phyloP scores from a whole-genome alignment of 768 basidiomycete species.

The Serendipita sp. region DNA sequence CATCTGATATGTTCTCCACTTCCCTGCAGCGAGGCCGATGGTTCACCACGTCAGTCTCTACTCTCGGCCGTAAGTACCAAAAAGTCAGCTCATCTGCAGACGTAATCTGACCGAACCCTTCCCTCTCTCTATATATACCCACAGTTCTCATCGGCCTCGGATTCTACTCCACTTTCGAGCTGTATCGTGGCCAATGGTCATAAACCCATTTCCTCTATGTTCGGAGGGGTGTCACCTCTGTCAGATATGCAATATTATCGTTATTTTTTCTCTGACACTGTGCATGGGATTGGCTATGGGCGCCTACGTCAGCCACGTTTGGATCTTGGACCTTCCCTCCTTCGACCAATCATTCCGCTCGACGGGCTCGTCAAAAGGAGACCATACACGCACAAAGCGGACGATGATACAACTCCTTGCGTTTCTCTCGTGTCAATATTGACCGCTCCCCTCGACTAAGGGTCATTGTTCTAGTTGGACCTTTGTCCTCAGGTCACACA shows the following conservation, averaged over 20 bases:
- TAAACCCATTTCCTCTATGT: too few species aligned
- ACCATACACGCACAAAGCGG: too few species aligned
- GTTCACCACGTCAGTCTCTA: not conserved
- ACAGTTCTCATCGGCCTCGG: not conserved
- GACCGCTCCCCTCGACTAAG: too few species aligned
- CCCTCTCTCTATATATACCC: not conserved
- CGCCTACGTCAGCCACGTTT: not conserved
- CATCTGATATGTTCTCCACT: not conserved
- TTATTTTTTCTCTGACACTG: not conserved
- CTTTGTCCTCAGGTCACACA: too few species aligned
- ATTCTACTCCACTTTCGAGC: not conserved
- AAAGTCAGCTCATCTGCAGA: not conserved
- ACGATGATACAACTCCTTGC: too few species aligned
- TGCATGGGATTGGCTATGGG: not conserved
- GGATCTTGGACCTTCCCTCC: not conserved
- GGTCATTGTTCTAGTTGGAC: too few species aligned
- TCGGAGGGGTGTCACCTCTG: not conserved
- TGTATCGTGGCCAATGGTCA: not conserved
- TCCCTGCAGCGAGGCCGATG: not conserved
- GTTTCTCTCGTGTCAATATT: too few species aligned
- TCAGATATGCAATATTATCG: not conserved
- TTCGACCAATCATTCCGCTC: too few species aligned
- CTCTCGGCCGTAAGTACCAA: not conserved
- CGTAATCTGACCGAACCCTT: not conserved
- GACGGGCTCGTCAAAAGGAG: too few species aligned